phyloP scores from a whole-genome alignment of 257 asterid species.

The Solanum sejunctum region DNA sequence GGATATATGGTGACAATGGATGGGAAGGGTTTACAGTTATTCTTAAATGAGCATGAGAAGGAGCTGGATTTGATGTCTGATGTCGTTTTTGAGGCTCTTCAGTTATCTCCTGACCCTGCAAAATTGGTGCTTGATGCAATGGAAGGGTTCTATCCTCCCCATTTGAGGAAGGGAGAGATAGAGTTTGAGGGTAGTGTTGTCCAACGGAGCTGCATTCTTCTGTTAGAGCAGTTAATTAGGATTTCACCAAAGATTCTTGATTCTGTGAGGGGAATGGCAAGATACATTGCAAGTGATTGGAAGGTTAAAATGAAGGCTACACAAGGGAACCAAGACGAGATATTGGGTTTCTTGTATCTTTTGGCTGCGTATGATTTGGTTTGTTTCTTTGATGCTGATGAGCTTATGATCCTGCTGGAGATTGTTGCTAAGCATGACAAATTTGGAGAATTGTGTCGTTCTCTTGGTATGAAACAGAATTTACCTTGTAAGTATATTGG shows the following conservation, averaged over 20 bases:
- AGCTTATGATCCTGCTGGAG: slow-evolving; percentile 14
- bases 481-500: slow-evolving; percentile 3
- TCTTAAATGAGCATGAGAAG: slow-evolving; percentile 26
- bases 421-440: slow-evolving; percentile 12
- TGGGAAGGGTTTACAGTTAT: slow-evolving; percentile 33
- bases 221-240: slow-evolving; percentile 29
- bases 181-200: slow-evolving; percentile 6
- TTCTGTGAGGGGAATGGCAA: slow-evolving; percentile 19
- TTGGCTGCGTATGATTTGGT: slow-evolving; percentile 25
- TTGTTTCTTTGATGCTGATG: slow-evolving; percentile 19
- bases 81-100: slow-evolving; percentile 27
- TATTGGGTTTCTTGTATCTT: slow-evolving; percentile 31
- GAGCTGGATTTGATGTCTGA: slow-evolving; percentile 23
- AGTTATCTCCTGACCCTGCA: slow-evolving; percentile 36
- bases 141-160: slow-evolving; percentile 27
- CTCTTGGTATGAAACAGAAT: slow-evolving; percentile 10
- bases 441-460: slow-evolving; percentile 4
- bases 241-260: slow-evolving; percentile 14
- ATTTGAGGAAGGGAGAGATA: slow-evolving; percentile 8
- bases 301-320: slow-evolving; percentile 16
- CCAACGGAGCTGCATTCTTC: slow-evolving; percentile 18
- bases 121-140: slow-evolving; percentile 46
- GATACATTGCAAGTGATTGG: slow-evolving; percentile 33
- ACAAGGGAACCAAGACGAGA: slow-evolving; percentile 10
- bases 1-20: slow-evolving; percentile 27